Percentiles rank a stretch among this genome's conserved stretches.
Evolutionary conservation across 2,329 filamentous ascomycete species (phyloP).

Genomic region (Sarocladiaceae sp.): DNA sequence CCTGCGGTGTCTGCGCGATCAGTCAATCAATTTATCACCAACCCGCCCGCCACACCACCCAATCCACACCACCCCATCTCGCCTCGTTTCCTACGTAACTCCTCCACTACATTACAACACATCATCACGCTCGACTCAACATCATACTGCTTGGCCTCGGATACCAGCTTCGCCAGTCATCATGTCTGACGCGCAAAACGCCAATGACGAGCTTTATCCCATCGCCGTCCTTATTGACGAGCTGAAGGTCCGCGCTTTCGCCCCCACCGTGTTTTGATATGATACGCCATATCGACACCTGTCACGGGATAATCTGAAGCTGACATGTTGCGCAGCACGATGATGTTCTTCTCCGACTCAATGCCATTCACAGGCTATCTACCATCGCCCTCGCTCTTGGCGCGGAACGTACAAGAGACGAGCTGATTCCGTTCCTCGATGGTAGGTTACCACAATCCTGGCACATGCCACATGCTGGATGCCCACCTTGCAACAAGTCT

Average conservation of each 20-base stretch:
- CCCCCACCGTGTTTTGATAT: slow-evolving; percentile 8
- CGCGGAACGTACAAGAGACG: slow-evolving; percentile 93
- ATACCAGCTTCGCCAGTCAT: slow-evolving; percentile 1
- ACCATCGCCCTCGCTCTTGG: slow-evolving; percentile 96
- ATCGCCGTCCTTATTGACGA: slow-evolving; percentile 99
- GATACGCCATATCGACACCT: background rate
- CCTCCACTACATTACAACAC: background rate
- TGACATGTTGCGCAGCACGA: slow-evolving; percentile 65
- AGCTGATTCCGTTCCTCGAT: slow-evolving; percentile 98
- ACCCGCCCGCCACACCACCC: background rate
- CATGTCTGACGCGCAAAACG: slow-evolving; percentile 86
- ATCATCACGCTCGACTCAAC: background rate
- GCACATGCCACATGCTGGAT: no score
- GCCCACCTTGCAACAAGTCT: background rate
- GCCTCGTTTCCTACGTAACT: background rate
- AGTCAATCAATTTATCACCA: background rate
- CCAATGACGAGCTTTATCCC: slow-evolving; percentile 98
- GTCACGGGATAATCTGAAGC: background rate
- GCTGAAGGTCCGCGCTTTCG: slow-evolving; percentile 71
- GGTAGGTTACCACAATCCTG: slow-evolving; percentile 55
- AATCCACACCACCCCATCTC: background rate
- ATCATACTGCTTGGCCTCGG: background rate
- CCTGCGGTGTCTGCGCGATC: slow-evolving; percentile 6
- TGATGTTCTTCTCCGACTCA: slow-evolving; percentile 94
- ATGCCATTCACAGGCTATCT: slow-evolving; percentile 96